Conservation (phyloP, 305 asterid genomes). For the Caryopteris hybrid region DNA sequence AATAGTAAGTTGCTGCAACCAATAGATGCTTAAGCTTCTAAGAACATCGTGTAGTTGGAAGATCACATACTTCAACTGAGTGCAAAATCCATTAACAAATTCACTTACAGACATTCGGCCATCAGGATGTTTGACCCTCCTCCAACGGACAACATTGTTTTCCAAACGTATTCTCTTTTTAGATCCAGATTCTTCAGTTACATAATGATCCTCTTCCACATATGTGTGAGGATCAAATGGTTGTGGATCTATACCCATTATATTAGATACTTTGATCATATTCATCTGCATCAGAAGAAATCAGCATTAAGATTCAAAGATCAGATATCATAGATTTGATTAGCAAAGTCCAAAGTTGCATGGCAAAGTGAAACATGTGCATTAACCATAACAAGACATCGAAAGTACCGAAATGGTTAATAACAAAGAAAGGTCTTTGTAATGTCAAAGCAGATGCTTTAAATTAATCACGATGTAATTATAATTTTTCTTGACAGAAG, state of each 20-base stretch:
- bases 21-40: neutral
- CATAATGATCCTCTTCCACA: constrained; percentile 85
- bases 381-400: neutral
- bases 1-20: neutral
- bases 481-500: neutral
- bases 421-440: neutral
- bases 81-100: constrained; percentile 11
- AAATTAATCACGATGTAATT: neutral
- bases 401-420: neutral
- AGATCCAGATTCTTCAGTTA: constrained; percentile 91
- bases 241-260: constrained; percentile 94
- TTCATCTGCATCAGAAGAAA: constrained; percentile 71
- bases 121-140: constrained; percentile 72
- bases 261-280: constrained; percentile 96
- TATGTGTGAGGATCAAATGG: constrained; percentile 88
- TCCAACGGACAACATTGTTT: constrained; percentile 95
- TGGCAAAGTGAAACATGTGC: neutral
- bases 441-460: neutral
- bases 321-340: neutral
- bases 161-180: constrained; percentile 78
- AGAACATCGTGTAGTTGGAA: neutral
- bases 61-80: neutral
- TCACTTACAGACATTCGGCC: constrained; percentile 79
- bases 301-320: neutral
- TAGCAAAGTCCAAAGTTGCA: neutral